A percentile compares a stretch with the other conserved stretches of the same genome.
Evolutionary conservation across 75 land plant species (phyloP).

Genomic region (Picea glauca): DNA sequence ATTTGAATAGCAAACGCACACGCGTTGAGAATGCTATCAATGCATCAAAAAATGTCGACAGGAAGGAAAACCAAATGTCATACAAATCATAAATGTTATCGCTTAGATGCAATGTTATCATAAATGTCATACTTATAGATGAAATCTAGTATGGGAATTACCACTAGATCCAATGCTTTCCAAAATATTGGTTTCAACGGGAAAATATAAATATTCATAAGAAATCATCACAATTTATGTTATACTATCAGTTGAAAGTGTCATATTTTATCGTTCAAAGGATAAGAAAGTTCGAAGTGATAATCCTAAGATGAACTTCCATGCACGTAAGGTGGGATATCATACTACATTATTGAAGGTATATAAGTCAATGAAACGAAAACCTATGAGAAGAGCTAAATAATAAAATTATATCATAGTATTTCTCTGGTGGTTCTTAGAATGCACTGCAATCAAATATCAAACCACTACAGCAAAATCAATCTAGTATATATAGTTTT

Average conservation of each 20-base stretch:
- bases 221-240: slow-evolving; percentile 83
- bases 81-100: too few relatives aligned
- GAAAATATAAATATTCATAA: slow-evolving; percentile 90
- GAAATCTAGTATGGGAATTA: slow-evolving; percentile 41
- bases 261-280: slow-evolving; percentile 95
- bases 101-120: too few relatives aligned
- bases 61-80: too few relatives aligned
- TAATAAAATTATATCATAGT: slow-evolving; percentile 8
- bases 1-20: too few relatives aligned
- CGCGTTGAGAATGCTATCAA: too few relatives aligned
- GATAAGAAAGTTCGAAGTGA: slow-evolving; percentile 99
- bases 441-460: neutral
- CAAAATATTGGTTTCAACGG: slow-evolving; percentile 97
- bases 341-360: slow-evolving; percentile 94
- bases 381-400: slow-evolving; percentile 7
- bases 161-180: slow-evolving; percentile 99
- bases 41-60: too few relatives aligned
- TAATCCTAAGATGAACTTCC: slow-evolving; percentile 93
- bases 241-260: slow-evolving; percentile 87
- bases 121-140: too few relatives aligned
- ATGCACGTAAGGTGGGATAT: slow-evolving; percentile 91
- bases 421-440: slow-evolving; percentile 4
- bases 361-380: too few relatives aligned
- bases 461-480: slow-evolving; percentile 10
- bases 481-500: neutral